Evolutionary conservation across 208 protist genomes (phyloP).

Genomic region (Vickermania spadyakhi): DNA sequence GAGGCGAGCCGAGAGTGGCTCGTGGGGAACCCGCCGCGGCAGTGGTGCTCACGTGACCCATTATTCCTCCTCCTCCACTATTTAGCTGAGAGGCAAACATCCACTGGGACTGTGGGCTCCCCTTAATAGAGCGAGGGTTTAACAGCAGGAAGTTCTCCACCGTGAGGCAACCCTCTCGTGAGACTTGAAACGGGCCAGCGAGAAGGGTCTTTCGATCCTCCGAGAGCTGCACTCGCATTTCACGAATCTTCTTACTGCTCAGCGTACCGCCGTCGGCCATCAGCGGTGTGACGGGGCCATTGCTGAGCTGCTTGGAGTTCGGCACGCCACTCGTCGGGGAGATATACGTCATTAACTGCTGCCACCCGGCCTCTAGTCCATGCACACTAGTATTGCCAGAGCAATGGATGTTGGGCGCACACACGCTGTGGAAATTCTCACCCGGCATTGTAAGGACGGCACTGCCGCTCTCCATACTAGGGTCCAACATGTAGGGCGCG

Average conservation of each 20-base stretch:
- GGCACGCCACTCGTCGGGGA: background rate
- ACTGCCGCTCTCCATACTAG: too few relatives aligned
- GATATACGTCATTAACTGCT: too few relatives aligned
- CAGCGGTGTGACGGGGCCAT: background rate
- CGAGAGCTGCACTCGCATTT: slow-evolving; percentile 28
- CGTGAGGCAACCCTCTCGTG: slow-evolving; percentile 56
- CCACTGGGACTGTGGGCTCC: background rate
- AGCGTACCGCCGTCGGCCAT: background rate
- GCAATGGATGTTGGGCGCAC: too few relatives aligned
- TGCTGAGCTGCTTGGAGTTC: background rate
- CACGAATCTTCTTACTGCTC: background rate
- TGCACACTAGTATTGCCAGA: too few relatives aligned
- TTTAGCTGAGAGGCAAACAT: background rate
- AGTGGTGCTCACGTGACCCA: background rate
- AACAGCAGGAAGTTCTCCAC: slow-evolving; percentile 77
- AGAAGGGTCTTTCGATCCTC: slow-evolving; percentile 44
- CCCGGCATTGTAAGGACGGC: too few relatives aligned
- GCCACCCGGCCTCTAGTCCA: too few relatives aligned
- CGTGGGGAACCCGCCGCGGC: background rate
- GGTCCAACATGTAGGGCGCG: too few relatives aligned
- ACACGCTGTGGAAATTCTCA: too few relatives aligned
- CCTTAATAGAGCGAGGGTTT: slow-evolving; percentile 17
- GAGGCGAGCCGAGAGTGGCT: background rate
- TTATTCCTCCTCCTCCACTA: background rate
- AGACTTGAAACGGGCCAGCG: slow-evolving; percentile 72